Evolutionary conservation across 2,329 filamentous ascomycete genomes (phyloP).

Genomic region (Xylariaceae sp.): DNA sequence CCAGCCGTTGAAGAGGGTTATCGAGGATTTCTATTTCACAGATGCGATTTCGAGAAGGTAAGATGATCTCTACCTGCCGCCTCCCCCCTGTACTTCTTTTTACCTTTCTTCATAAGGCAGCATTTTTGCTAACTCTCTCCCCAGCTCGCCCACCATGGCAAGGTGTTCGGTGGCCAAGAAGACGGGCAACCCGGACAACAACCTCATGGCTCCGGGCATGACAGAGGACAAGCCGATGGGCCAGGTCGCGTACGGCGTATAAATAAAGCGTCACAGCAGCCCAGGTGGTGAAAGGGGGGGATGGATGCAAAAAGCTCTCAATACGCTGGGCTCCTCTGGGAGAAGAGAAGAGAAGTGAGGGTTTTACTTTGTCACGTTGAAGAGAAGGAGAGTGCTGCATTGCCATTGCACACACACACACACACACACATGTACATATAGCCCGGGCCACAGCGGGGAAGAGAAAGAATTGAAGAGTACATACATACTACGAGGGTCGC

Average conservation of each 20-base stretch:
- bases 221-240: conserved; percentile 55
- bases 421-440: conserved; percentile 22
- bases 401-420: too few species aligned
- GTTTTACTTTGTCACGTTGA: too few species aligned
- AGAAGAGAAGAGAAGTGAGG: too few species aligned
- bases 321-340: conserved; percentile 2
- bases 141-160: conserved; percentile 94
- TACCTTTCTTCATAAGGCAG: not conserved
- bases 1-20: conserved; percentile 71
- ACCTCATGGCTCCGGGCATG: conserved; percentile 69
- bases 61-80: conserved; percentile 25
- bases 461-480: not conserved
- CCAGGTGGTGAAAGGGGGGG: too few species aligned
- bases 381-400: too few species aligned
- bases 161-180: conserved; percentile 92
- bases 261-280: too few species aligned
- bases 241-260: conserved; percentile 52
- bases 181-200: conserved; percentile 67
- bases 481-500: too few species aligned
- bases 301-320: too few species aligned
- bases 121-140: conserved; percentile 7
- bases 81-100: conserved; percentile 14
- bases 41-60: conserved; percentile 94
- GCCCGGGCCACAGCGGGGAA: conserved; percentile 7
- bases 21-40: conserved; percentile 98